phyloP scores from a whole-genome alignment of 345 rosid genomes.

The Populus simonii region DNA sequence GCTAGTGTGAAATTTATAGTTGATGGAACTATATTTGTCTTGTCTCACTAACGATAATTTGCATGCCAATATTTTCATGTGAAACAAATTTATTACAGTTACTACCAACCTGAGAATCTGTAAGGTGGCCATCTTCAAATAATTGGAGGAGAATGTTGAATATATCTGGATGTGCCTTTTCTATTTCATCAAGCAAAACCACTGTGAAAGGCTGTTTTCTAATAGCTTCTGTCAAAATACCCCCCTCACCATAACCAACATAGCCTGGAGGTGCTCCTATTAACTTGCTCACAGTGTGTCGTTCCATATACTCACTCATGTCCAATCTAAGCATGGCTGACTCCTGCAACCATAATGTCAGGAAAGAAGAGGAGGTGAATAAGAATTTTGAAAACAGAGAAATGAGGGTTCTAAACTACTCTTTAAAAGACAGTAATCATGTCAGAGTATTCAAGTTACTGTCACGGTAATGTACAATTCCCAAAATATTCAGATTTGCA shows the following conservation, averaged over 20 bases:
- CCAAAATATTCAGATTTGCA: not conserved
- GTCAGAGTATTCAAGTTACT: not conserved
- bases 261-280: conserved; percentile 97
- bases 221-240: conserved; percentile 91
- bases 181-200: conserved; percentile 56
- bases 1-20: not conserved
- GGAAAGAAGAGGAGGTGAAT: conserved; percentile 3
- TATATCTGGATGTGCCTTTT: conserved; percentile 81
- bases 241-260: conserved; percentile 90
- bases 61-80: not conserved
- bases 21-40: not conserved
- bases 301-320: conserved; percentile 99
- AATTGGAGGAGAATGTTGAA: conserved; percentile 95
- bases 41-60: not conserved
- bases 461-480: not conserved
- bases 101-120: conserved; percentile 85
- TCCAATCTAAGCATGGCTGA: conserved; percentile 90
- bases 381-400: conserved; percentile 6
- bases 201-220: conserved; percentile 88
- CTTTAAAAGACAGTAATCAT: not conserved
- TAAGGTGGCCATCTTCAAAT: conserved; percentile 96
- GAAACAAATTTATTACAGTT: not conserved
- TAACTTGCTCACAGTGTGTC: conserved; percentile 90
- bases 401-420: not conserved
- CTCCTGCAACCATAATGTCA: conserved; percentile 51